These are phyloP conservation scores for Amanita fuliginea DNA, from an alignment of 768 basidiomycete species.

Conservation along the genomic window DNA sequence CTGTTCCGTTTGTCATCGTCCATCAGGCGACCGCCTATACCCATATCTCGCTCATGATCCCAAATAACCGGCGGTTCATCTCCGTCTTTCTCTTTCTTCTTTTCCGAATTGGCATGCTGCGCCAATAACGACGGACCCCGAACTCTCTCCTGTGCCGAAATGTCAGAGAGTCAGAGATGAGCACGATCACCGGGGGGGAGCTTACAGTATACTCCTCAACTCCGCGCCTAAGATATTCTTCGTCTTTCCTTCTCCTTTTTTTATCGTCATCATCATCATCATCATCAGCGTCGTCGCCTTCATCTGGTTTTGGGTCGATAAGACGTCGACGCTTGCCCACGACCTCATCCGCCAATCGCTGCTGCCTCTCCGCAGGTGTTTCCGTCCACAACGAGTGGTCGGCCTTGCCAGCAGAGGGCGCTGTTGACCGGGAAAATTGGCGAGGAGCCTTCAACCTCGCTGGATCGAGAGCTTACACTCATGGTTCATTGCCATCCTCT, in stretches of 20 bases:
- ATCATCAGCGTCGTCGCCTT: constrained; percentile 15
- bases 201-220: constrained; percentile 78
- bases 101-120: constrained; percentile 28
- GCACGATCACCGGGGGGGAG: too few relatives aligned
- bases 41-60: constrained; percentile 92
- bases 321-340: constrained; percentile 81
- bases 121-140: constrained; percentile 47
- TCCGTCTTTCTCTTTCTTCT: constrained; percentile 26
- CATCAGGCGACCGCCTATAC: constrained; percentile 77
- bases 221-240: constrained; percentile 50
- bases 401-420: constrained; percentile 27
- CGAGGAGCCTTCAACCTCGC: constrained; percentile 63
- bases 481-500: too few relatives aligned
- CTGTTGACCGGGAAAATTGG: constrained; percentile 62
- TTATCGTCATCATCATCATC: constrained; percentile 32
- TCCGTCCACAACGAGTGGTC: constrained; percentile 90
- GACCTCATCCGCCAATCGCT: constrained; percentile 89
- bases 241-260: constrained; percentile 56
- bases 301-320: constrained; percentile 37
- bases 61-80: constrained; percentile 64
- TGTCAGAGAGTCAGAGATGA: too few relatives aligned
- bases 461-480: constrained; percentile 81
- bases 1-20: constrained; percentile 74
- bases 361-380: constrained; percentile 86
- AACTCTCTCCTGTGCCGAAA: constrained; percentile 25